These are phyloP conservation scores for Domatiomyces catenatus DNA, from an alignment of 2,329 filamentous ascomycete species.

Conservation along the genomic window DNA sequence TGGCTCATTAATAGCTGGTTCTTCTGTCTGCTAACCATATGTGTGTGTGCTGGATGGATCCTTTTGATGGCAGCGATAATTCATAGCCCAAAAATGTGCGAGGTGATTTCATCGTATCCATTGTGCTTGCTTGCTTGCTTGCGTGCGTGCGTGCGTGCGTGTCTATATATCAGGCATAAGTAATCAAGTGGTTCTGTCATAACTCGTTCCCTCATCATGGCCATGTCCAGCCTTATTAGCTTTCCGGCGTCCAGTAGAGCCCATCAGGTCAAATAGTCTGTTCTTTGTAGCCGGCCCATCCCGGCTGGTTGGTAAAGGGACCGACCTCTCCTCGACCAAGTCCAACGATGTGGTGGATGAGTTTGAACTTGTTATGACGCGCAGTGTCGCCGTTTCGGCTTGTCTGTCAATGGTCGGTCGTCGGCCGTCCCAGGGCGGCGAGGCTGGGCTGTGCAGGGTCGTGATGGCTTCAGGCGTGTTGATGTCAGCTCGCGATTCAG, in stretches of 20 bases:
- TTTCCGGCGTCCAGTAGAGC: slow-evolving; percentile 27
- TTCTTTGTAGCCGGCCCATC: slow-evolving; percentile 22
- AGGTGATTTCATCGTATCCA: neutral
- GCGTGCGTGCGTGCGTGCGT: neutral
- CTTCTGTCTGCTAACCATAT: too few species aligned
- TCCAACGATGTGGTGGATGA: slow-evolving; percentile 27
- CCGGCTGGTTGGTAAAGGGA: slow-evolving; percentile 25
- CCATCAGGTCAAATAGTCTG: slow-evolving; percentile 30
- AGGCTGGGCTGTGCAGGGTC: slow-evolving; percentile 31
- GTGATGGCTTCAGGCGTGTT: slow-evolving; percentile 23
- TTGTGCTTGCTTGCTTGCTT: too few species aligned
- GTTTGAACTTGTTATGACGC: slow-evolving; percentile 30
- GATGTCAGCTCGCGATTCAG: slow-evolving; percentile 3
- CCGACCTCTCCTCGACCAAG: slow-evolving; percentile 26
- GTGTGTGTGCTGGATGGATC: too few species aligned
- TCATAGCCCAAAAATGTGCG: too few species aligned
- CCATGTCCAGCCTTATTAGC: slow-evolving; percentile 24
- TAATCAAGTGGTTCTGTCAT: neutral
- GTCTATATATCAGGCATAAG: neutral
- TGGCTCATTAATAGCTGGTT: too few species aligned
- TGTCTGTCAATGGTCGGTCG: slow-evolving; percentile 18
- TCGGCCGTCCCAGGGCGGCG: slow-evolving; percentile 29
- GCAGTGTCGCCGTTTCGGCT: slow-evolving; percentile 16
- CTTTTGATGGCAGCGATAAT: too few species aligned
- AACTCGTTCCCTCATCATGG: slow-evolving; percentile 9